These are phyloP conservation scores for Aspergillus incahuasiensis DNA, from an alignment of 495 filamentous ascomycete genomes.

Conservation along the genomic window DNA sequence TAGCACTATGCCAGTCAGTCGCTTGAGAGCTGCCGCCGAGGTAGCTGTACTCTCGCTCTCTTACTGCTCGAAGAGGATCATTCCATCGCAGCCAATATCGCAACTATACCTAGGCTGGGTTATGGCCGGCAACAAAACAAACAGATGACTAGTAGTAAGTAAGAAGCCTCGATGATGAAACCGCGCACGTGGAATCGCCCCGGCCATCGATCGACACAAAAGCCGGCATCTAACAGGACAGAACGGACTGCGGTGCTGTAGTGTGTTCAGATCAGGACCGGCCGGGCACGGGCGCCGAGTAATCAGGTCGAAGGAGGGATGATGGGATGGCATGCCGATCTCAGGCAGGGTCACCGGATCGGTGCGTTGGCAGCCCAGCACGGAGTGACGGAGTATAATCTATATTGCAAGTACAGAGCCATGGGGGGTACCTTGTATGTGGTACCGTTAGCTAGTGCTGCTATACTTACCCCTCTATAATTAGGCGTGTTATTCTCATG, in stretches of 20 bases:
- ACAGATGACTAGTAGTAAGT: too few species aligned
- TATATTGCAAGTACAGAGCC: too few species aligned
- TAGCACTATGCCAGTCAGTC: too few species aligned
- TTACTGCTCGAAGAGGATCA: too few species aligned
- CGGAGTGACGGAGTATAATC: neutral
- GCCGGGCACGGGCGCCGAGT: neutral
- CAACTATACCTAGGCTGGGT: too few species aligned
- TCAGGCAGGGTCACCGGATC: conserved; percentile 36
- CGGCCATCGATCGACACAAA: neutral
- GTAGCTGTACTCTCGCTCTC: too few species aligned
- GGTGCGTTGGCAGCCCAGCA: conserved; percentile 33
- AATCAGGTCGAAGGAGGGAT: neutral
- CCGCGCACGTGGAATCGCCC: too few species aligned
- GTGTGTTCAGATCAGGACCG: neutral
- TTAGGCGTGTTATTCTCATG: neutral
- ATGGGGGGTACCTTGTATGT: neutral
- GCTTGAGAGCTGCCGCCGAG: too few species aligned
- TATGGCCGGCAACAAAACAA: too few species aligned
- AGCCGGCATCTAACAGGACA: neutral
- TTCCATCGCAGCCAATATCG: too few species aligned
- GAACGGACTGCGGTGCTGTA: neutral
- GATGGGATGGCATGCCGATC: conserved; percentile 24
- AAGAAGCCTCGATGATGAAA: too few species aligned
- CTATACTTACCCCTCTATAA: neutral
- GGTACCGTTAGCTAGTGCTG: neutral